Conservation (phyloP, 306 rosid genomes). For the Quercus agrifolia region DNA sequence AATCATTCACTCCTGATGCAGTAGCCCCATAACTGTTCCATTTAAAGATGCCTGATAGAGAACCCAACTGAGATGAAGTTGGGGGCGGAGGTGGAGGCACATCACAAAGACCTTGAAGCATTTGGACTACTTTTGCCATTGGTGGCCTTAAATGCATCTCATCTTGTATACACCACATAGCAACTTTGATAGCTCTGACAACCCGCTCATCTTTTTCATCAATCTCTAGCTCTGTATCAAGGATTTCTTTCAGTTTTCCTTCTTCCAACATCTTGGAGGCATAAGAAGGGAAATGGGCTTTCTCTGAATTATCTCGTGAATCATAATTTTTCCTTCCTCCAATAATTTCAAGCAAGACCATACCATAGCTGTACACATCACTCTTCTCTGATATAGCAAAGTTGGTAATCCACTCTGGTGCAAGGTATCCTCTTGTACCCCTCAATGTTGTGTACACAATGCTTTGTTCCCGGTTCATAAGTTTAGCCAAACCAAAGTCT, state of each 20-base stretch:
- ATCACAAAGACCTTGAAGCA: conserved; percentile 29
- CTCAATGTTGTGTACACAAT: conserved; percentile 24
- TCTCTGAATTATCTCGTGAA: conserved; percentile 21
- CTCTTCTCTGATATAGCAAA: conserved; percentile 41
- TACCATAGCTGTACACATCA: conserved; percentile 42
- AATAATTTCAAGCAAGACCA: conserved; percentile 39
- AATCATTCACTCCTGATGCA: conserved; percentile 4
- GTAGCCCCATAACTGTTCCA: conserved; percentile 29
- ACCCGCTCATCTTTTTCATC: conserved; percentile 42
- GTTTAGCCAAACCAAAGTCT: conserved; percentile 41
- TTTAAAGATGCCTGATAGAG: conserved; percentile 4
- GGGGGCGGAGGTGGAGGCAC: conserved; percentile 20
- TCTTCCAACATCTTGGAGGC: conserved; percentile 39
- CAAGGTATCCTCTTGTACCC: conserved; percentile 46
- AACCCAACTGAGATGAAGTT: conserved; percentile 6
- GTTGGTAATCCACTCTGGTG: conserved; percentile 44
- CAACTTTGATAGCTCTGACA: conserved; percentile 23
- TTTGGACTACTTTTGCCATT: conserved; percentile 41
- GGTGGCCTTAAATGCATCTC: conserved; percentile 38
- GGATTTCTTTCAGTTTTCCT: conserved; percentile 39
- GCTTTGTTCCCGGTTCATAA: conserved; percentile 31
- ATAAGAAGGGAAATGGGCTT: conserved; percentile 33
- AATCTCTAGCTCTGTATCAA: conserved; percentile 48
- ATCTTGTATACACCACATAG: conserved; percentile 39
- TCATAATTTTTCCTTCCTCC: conserved; percentile 29